These are phyloP conservation scores for Didymella sp. DNA, from an alignment of 2,329 filamentous ascomycete species.

Conservation along the genomic window DNA sequence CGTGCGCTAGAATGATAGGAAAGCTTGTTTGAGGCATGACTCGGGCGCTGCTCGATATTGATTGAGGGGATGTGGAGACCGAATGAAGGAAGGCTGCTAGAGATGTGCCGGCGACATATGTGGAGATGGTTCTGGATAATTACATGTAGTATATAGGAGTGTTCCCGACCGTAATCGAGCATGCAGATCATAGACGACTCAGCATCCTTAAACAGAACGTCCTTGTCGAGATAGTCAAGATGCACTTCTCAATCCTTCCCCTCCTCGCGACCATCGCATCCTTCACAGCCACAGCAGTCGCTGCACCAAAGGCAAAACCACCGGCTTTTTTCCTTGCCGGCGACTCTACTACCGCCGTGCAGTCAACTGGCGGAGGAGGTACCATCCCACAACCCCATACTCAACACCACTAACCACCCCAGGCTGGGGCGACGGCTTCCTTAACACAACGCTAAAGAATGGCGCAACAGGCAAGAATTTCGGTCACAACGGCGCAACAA, in stretches of 20 bases:
- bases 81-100: neutral
- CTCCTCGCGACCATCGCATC: constrained; percentile 11
- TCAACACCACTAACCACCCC: constrained; percentile 11
- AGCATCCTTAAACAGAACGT: neutral
- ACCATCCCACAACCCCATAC: neutral
- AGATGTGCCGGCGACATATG: neutral
- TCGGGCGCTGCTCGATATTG: constrained; percentile 6
- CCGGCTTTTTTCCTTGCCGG: constrained; percentile 46
- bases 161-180: neutral
- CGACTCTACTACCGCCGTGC: constrained; percentile 47
- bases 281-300: constrained; percentile 1
- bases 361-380: constrained; percentile 32
- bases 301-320: constrained; percentile 18
- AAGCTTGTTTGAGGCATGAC: constrained; percentile 6
- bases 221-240: neutral
- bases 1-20: neutral
- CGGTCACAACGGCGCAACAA: constrained; percentile 62
- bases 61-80: constrained; percentile 4
- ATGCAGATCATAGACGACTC: neutral
- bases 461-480: constrained; percentile 62
- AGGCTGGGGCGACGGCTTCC: constrained; percentile 65
- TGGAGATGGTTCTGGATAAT: neutral
- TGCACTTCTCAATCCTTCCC: constrained; percentile 12
- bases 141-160: neutral
- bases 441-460: constrained; percentile 54